A percentile compares a stretch with the other conserved stretches of the same genome.
Conservation (phyloP, 2,329 filamentous ascomycete species). For the Fusarium sp. region DNA sequence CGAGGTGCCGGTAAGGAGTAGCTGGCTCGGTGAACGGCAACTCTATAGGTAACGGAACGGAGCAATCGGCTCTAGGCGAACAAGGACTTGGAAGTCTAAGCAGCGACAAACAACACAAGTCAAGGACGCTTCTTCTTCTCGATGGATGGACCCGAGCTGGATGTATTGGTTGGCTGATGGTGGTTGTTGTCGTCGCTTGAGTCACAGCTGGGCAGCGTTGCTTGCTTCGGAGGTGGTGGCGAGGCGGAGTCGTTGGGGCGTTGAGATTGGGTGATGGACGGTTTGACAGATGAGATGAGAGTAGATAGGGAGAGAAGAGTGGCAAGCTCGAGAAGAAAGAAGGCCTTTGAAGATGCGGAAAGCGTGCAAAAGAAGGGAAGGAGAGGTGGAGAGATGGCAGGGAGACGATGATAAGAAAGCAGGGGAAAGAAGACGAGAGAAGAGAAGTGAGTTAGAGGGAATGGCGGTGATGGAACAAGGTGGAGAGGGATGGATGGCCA, state of each 20-base stretch:
- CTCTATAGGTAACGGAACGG: slow-evolving; percentile 20
- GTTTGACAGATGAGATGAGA: slow-evolving; percentile 34
- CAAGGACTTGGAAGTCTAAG: slow-evolving; percentile 31
- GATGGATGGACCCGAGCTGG: slow-evolving; percentile 34
- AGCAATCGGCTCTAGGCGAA: slow-evolving; percentile 35
- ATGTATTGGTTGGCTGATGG: not conserved
- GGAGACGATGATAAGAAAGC: slow-evolving; percentile 49
- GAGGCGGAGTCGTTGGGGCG: slow-evolving; percentile 39
- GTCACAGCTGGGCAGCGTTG: slow-evolving; percentile 41
- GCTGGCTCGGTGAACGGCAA: slow-evolving; percentile 17
- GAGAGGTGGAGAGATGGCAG: slow-evolving; percentile 49
- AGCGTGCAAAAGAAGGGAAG: slow-evolving; percentile 49
- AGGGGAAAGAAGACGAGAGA: slow-evolving; percentile 50
- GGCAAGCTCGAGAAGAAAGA: slow-evolving; percentile 54
- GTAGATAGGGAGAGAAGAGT: slow-evolving; percentile 41
- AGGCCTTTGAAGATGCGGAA: slow-evolving; percentile 50
- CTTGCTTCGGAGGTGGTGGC: slow-evolving; percentile 44
- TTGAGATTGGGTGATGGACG: slow-evolving; percentile 32
- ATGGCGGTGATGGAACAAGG: slow-evolving; percentile 52
- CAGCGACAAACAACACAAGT: slow-evolving; percentile 35
- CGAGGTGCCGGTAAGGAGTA: slow-evolving; percentile 1
- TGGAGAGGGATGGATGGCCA: slow-evolving; percentile 51
- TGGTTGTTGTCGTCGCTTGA: slow-evolving; percentile 31
- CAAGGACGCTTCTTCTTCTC: slow-evolving; percentile 52
- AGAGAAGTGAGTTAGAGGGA: slow-evolving; percentile 50